These are phyloP conservation scores for Thymus quinquecostatus DNA, from an alignment of 257 asterid species.

Conservation along the genomic window DNA sequence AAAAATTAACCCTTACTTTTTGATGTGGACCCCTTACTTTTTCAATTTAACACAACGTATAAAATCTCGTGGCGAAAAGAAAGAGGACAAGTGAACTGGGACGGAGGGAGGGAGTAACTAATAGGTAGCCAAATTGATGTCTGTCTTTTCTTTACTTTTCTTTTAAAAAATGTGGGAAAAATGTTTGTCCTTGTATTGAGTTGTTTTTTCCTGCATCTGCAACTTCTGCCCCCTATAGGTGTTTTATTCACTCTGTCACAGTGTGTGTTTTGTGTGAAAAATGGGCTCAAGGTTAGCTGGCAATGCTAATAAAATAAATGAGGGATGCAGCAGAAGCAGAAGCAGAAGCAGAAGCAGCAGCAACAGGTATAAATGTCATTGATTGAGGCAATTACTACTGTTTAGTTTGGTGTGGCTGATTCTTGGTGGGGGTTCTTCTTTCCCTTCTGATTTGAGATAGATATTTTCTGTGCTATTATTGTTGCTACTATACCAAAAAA, in stretches of 20 bases:
- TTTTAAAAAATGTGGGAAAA: too few relatives aligned
- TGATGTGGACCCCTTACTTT: too few relatives aligned
- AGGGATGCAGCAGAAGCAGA: constrained; percentile 6
- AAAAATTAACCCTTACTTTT: too few relatives aligned
- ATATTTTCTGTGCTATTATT: not conserved
- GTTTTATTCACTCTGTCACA: not conserved
- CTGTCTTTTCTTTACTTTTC: not conserved
- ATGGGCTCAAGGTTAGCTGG: constrained; percentile 32
- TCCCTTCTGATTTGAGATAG: constrained; percentile 9
- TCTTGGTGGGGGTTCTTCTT: constrained; percentile 20
- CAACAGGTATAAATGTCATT: constrained; percentile 28
- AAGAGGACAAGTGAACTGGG: too few relatives aligned
- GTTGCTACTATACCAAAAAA: constrained; percentile 29
- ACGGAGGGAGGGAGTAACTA: too few relatives aligned
- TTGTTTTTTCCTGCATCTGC: constrained; percentile 18
- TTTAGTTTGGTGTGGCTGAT: constrained; percentile 9
- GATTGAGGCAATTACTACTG: constrained; percentile 30
- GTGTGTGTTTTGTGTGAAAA: constrained; percentile 23
- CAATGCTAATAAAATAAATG: constrained; percentile 19
- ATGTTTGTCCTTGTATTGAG: constrained; percentile 6
- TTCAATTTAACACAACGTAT: too few relatives aligned
- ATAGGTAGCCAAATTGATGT: not conserved
- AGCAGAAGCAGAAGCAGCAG: not conserved
- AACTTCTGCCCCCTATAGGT: constrained; percentile 14
- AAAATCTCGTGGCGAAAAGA: too few relatives aligned